Conservation (phyloP, 2,329 filamentous ascomycete genomes). For the Lasiodiplodia hormozganensis region DNA sequence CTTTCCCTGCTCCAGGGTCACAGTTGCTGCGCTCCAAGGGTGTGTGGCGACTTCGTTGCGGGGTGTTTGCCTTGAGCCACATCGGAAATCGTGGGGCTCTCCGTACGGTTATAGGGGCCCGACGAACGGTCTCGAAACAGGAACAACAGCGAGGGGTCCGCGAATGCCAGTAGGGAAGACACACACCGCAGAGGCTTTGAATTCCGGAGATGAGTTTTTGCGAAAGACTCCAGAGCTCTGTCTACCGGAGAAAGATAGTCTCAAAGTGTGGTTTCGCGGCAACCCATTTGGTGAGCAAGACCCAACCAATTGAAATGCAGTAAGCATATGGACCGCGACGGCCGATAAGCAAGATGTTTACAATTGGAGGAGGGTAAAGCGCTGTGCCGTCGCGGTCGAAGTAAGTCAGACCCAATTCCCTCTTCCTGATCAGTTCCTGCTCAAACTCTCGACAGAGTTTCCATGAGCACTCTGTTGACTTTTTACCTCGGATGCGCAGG, state of each 20-base stretch:
- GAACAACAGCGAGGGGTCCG: too few relatives aligned
- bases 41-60: too few relatives aligned
- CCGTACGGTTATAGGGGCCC: too few relatives aligned
- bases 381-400: background rate
- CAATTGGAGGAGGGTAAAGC: background rate
- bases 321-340: constrained; percentile 6
- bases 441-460: background rate
- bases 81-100: too few relatives aligned
- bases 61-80: too few relatives aligned
- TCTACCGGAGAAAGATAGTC: background rate
- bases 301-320: constrained; percentile 5
- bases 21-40: too few relatives aligned
- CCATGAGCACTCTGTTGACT: background rate
- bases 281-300: constrained; percentile 11
- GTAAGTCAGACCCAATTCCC: background rate
- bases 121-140: too few relatives aligned
- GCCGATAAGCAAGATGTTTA: constrained; percentile 11
- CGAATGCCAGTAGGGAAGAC: too few relatives aligned
- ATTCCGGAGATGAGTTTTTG: too few relatives aligned
- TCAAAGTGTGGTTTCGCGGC: background rate
- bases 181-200: too few relatives aligned
- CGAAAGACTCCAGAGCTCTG: too few relatives aligned
- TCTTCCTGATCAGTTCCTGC: background rate
- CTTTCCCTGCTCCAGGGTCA: too few relatives aligned
- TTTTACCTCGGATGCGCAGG: background rate